Evolutionary conservation across 768 basidiomycete species (phyloP), one percentile per base, ranked within the genome.

Genomic region (Gloeopeniophorella convolvens): DNA sequence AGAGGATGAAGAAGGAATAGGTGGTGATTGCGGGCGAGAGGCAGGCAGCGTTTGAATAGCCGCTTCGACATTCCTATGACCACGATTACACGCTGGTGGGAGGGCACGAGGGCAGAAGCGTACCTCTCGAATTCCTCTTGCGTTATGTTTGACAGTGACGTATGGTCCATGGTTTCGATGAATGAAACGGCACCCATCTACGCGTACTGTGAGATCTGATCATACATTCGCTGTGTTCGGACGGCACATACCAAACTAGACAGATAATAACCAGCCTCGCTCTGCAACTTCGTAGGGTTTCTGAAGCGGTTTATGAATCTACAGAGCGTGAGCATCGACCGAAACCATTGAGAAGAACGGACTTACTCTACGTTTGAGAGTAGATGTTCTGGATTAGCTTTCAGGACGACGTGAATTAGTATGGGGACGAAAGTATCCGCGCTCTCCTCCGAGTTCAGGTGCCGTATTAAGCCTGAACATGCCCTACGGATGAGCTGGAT

Each of bases 81-180:
- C 23, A 30, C 39, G 28, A n/a, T 33, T 24, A 42, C 0, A 32
- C 11, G 1, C 4, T 11, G 49, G 20, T 31, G 18, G 42, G 24
- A 3, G 21, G 36, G 26, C 20, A 32, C 36, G 28, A 40, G 21
- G 16, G 16, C 33, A 27, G 23, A 23, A 41, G 56, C 71, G 34
- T 61, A 85, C 84, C 68, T 72, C 63, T 98, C 96, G 51, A 99
- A 99, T 55, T 97, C 91, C 36, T 87, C 85, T 64, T 92, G 88
- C 1, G 88, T 80, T 54, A 98, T 97, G 59, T 89, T 85, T n/a
- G 92, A 95, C 35, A 99, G 70, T 7, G 89, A 88, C 0, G 91
- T 85, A 51, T 94, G 89, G 64, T 98, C 96, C 90, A 99, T 93
- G 0, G 92, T 89, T 68, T 99, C 96, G 55, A 99, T 93, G 65